Evolutionary conservation across 2,329 filamentous ascomycete species (phyloP).

Genomic region (Curvularia verruculosa): DNA sequence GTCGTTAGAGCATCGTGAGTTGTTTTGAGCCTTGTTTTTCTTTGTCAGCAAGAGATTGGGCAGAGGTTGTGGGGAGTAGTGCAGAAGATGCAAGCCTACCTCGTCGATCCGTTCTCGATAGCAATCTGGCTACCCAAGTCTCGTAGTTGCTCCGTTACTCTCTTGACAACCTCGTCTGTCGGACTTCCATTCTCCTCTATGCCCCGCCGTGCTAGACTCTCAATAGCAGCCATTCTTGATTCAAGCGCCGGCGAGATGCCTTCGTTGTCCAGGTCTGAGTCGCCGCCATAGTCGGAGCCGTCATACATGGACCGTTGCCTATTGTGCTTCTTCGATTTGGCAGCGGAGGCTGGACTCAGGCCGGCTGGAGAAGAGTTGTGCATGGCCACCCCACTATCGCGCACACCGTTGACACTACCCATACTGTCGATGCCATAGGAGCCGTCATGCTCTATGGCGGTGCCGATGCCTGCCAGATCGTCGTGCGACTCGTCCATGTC

Average conservation of each 20-base stretch:
- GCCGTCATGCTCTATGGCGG: slow-evolving; percentile 45
- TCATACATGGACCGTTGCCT: slow-evolving; percentile 64
- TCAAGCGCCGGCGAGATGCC: slow-evolving; percentile 71
- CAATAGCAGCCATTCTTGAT: slow-evolving; percentile 73
- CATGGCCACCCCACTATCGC: slow-evolving; percentile 56
- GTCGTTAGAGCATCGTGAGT: slow-evolving; percentile 76
- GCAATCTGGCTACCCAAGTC: slow-evolving; percentile 75
- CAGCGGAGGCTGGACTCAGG: slow-evolving; percentile 48
- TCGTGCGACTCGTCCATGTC: slow-evolving; percentile 39
- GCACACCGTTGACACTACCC: slow-evolving; percentile 42
- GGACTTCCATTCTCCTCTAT: slow-evolving; percentile 70
- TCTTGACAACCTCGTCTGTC: slow-evolving; percentile 69
- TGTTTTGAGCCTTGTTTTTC: slow-evolving; percentile 68
- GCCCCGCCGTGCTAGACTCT: slow-evolving; percentile 67
- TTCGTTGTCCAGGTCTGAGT: slow-evolving; percentile 71
- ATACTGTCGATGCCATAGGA: slow-evolving; percentile 29
- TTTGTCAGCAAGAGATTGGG: slow-evolving; percentile 22
- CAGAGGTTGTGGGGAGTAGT: not conserved
- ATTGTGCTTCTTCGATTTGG: slow-evolving; percentile 46
- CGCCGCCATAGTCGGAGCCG: slow-evolving; percentile 75
- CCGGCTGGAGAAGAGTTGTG: slow-evolving; percentile 48
- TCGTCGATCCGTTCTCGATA: slow-evolving; percentile 73
- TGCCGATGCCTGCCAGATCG: slow-evolving; percentile 33
- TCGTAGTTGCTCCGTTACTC: slow-evolving; percentile 71
- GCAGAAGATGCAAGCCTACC: slow-evolving; percentile 54